Conservation (phyloP, 345 rosid species). For the Lagerstroemia speciosa region DNA sequence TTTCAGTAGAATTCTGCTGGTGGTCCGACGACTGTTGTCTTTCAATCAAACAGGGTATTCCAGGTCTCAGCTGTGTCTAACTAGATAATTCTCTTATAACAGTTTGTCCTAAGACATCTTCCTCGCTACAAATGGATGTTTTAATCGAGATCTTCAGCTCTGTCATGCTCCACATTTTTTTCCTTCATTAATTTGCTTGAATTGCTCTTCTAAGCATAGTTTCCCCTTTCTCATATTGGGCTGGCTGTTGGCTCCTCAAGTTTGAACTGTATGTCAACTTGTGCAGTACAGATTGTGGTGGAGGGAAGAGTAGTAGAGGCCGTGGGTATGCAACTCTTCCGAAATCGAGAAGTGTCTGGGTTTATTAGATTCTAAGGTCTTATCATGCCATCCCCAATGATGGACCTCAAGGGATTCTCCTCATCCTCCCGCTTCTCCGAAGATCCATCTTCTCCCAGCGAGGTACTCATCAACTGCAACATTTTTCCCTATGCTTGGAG, state of each 20-base stretch:
- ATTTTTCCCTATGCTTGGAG: neutral
- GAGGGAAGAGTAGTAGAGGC: neutral
- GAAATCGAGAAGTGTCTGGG: neutral
- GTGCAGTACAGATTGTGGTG: neutral
- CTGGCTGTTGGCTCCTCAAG: neutral
- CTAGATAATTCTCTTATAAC: neutral
- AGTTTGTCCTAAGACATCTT: neutral
- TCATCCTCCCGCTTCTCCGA: slow-evolving; percentile 26
- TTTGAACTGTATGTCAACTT: slow-evolving; percentile 1
- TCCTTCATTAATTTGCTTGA: neutral
- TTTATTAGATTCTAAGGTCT: slow-evolving; percentile 1
- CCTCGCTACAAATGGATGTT: neutral
- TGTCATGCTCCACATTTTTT: neutral
- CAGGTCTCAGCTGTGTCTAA: neutral
- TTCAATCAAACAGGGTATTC: neutral
- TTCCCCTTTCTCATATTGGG: too few species aligned
- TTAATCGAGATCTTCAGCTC: slow-evolving; percentile 1
- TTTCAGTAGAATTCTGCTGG: neutral
- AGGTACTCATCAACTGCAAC: slow-evolving; percentile 21
- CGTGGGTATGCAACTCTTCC: neutral
- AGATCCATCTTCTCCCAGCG: slow-evolving; percentile 20
- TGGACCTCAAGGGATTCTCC: slow-evolving; percentile 26
- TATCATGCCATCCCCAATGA: slow-evolving; percentile 30
- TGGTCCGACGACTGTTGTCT: neutral
- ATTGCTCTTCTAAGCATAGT: neutral